A percentile compares a stretch with the other conserved stretches of the same genome.
Conservation (phyloP, 768 basidiomycete species). For the Mycena vitilis region DNA sequence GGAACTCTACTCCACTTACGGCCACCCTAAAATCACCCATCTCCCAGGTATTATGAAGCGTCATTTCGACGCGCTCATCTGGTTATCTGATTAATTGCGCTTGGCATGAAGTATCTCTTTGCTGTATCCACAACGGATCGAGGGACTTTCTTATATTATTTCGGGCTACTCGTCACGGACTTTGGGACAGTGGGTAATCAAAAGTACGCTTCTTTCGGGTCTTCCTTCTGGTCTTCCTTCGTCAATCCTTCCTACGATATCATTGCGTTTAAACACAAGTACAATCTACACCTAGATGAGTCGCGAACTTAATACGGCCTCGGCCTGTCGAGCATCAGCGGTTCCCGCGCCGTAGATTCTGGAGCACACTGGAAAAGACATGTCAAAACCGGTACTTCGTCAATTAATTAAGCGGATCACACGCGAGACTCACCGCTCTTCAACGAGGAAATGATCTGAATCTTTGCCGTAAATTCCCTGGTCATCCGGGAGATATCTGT, state of each 20-base stretch:
- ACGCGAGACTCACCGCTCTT: conserved; percentile 57
- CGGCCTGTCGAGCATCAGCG: conserved; percentile 55
- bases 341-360: conserved; percentile 50
- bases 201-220: conserved; percentile 19
- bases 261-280: conserved; percentile 18
- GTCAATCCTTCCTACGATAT: conserved; percentile 8
- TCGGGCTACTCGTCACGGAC: not conserved
- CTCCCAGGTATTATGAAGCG: conserved; percentile 30
- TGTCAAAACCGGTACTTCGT: conserved; percentile 16
- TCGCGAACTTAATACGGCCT: conserved; percentile 66
- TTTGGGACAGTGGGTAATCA: not conserved
- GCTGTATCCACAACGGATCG: conserved; percentile 9
- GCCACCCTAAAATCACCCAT: conserved; percentile 22
- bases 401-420: conserved; percentile 23
- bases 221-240: conserved; percentile 9
- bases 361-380: conserved; percentile 54
- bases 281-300: conserved; percentile 50
- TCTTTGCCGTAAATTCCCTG: conserved; percentile 63
- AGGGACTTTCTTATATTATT: conserved; percentile 11
- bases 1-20: conserved; percentile 19
- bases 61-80: conserved; percentile 10
- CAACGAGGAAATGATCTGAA: conserved; percentile 62
- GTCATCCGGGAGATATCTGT: conserved; percentile 64
- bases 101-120: not conserved
- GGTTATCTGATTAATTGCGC: conserved; percentile 31